Base-by-base conservation (phyloP, 495 filamentous ascomycete species). In the Bathelium albidoporum region DNA sequence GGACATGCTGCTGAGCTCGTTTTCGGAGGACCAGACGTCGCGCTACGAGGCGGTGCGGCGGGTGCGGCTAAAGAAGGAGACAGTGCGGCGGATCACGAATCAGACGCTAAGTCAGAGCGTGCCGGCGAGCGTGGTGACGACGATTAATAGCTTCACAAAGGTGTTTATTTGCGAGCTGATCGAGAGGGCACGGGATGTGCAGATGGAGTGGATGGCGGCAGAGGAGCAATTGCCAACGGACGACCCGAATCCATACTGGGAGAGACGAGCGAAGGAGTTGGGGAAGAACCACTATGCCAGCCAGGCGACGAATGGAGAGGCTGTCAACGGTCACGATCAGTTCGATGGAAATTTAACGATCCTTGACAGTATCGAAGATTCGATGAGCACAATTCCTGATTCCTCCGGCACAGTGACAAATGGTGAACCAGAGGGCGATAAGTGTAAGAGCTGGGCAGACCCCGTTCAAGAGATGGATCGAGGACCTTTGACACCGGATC, bases 91-190 rank as follows among this genome's bases (percentile, higher is more conserved):
- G 64, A 34, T 71, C 66, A 84, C 90, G 72, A 96, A 96, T 68
- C 89, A 91, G 66, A 91, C 90, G 44, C 85, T 95, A 14, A 91
- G 88, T 0, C 91, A 96, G 73, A 94, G 89, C 22, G 90, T 92
- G 2, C 87, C 90, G 2, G 80, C 83, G 16, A 86, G 82, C 59
- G 87, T 95, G 31, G 85, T 93, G 43, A 86, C 86, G 24, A 89
- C 87, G 28, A 86, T 95, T 68, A 88, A 87, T 59, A 84, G 87
- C 2, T 89, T 89, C 61, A 86, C 87, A 34, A 96, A 96, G 73
- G 81, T 91, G 64, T 95, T 89, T 72, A 82, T 89, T 9, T 90
- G 91, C 58, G 85, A 91, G 59, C 81, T 96, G 60, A 85, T 95
- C 59, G 90, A 95, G 72, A 81, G 82, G 60, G 90, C 91, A 0